phyloP scores from a whole-genome alignment of 305 asterid species.

The Ruellia speciosa region DNA sequence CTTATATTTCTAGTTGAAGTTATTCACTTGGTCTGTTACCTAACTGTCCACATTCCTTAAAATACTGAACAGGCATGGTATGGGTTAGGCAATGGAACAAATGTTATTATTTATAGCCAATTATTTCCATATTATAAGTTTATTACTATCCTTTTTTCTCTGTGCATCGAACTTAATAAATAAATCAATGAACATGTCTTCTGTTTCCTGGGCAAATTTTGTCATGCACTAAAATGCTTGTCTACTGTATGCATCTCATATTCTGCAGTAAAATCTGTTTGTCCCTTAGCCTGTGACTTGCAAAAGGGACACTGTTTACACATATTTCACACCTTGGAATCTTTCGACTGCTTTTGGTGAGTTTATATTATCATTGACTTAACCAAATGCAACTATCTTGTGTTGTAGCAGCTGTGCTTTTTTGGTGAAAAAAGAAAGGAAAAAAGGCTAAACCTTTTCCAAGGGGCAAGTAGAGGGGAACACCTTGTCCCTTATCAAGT shows the following conservation, averaged over 20 bases:
- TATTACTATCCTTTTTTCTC: too few relatives aligned
- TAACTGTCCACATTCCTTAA: neutral
- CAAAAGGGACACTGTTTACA: too few relatives aligned
- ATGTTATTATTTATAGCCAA: too few relatives aligned
- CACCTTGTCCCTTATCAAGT: conserved; percentile 1
- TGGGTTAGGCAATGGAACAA: too few relatives aligned
- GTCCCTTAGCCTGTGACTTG: neutral
- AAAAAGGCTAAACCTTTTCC: neutral
- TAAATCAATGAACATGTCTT: neutral
- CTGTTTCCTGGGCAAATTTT: neutral
- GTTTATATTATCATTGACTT: too few relatives aligned
- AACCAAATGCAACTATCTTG: too few relatives aligned
- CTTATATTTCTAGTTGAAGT: neutral
- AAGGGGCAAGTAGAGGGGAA: neutral
- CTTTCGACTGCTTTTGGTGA: too few relatives aligned
- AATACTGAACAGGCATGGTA: too few relatives aligned
- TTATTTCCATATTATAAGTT: too few relatives aligned
- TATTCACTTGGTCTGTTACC: neutral
- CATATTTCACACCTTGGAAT: too few relatives aligned
- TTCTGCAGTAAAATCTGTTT: neutral
- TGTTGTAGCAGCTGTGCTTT: neutral
- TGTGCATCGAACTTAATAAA: too few relatives aligned
- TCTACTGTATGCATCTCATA: neutral
- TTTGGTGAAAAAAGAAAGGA: neutral
- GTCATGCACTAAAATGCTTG: neutral